Evolutionary conservation across 768 basidiomycete genomes (phyloP).

Genomic region (Kwoniella europaea): DNA sequence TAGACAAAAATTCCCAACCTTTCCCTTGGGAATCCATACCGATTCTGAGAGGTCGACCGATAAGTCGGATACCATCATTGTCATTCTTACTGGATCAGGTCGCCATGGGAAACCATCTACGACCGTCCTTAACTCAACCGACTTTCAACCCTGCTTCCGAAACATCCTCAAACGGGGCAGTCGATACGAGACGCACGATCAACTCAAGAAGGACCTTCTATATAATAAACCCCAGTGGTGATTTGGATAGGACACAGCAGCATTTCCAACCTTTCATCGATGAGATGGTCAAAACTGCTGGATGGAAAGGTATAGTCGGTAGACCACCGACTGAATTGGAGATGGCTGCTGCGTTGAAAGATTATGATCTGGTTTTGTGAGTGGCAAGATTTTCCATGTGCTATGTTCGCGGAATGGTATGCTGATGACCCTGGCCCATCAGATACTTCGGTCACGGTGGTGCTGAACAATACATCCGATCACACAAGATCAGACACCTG

Average conservation of each 20-base stretch:
- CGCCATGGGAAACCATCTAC: constrained; percentile 65
- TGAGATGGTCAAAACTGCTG: constrained; percentile 67
- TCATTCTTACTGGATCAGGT: constrained; percentile 86
- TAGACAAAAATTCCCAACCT: constrained; percentile 85
- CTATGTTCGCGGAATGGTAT: background rate
- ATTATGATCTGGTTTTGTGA: constrained; percentile 86
- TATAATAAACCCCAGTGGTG: constrained; percentile 90
- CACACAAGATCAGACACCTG: constrained; percentile 80
- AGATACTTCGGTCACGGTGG: constrained; percentile 99
- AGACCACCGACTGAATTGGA: constrained; percentile 81
- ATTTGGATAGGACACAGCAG: constrained; percentile 79
- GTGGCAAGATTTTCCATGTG: constrained; percentile 56
- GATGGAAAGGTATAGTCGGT: constrained; percentile 85
- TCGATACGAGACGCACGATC: constrained; percentile 64
- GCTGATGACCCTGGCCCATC: constrained; percentile 1
- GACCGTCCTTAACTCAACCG: constrained; percentile 39
- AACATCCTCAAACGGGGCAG: constrained; percentile 9
- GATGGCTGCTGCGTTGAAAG: constrained; percentile 71
- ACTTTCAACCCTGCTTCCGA: constrained; percentile 1
- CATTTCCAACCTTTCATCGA: constrained; percentile 79
- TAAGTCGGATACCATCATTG: constrained; percentile 90
- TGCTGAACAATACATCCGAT: constrained; percentile 89
- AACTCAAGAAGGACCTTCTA: constrained; percentile 76
- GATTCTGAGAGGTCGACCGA: constrained; percentile 76
- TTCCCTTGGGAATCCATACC: constrained; percentile 97